Evolutionary conservation across 495 filamentous ascomycete genomes (phyloP).

Genomic region (Penicillium simplicissimum): DNA sequence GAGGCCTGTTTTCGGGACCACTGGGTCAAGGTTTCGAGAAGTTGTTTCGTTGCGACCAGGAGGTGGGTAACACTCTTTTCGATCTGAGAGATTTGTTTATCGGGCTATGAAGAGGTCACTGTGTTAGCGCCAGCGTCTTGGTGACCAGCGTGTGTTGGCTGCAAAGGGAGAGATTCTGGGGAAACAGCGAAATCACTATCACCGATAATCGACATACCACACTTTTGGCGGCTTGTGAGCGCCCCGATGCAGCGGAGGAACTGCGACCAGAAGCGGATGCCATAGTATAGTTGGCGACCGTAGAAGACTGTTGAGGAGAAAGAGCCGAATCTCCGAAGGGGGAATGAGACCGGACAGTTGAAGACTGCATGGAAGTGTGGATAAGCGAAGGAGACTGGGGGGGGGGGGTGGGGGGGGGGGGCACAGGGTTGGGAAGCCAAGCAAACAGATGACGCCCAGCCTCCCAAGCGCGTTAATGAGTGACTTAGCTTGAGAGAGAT

Average conservation of each 20-base stretch:
- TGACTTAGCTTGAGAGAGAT: neutral
- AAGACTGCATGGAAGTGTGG: constrained; percentile 33
- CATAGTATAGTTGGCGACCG: constrained; percentile 36
- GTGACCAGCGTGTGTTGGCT: neutral
- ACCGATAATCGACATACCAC: constrained; percentile 41
- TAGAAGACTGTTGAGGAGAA: constrained; percentile 30
- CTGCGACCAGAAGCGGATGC: constrained; percentile 49
- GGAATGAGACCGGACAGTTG: constrained; percentile 42
- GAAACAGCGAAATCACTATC: neutral
- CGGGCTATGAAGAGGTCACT: constrained; percentile 44
- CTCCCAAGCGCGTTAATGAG: constrained; percentile 15
- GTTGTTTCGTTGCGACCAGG: constrained; percentile 94
- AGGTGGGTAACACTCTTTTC: constrained; percentile 98
- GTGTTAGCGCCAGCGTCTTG: constrained; percentile 8
- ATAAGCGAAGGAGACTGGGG: constrained; percentile 21
- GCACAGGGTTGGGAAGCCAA: too few relatives aligned
- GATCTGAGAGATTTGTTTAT: constrained; percentile 83
- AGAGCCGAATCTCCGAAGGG: constrained; percentile 32
- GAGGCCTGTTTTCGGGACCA: constrained; percentile 92
- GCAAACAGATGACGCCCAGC: constrained; percentile 31
- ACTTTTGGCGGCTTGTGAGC: constrained; percentile 48
- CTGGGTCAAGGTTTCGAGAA: constrained; percentile 93
- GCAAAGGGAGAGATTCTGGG: neutral
- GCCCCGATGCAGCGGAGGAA: constrained; percentile 55
- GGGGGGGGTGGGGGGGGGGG: constrained; percentile 11